Evolutionary conservation across 768 basidiomycete species (phyloP).

Genomic region (Trichaptum fuscoviolaceum): DNA sequence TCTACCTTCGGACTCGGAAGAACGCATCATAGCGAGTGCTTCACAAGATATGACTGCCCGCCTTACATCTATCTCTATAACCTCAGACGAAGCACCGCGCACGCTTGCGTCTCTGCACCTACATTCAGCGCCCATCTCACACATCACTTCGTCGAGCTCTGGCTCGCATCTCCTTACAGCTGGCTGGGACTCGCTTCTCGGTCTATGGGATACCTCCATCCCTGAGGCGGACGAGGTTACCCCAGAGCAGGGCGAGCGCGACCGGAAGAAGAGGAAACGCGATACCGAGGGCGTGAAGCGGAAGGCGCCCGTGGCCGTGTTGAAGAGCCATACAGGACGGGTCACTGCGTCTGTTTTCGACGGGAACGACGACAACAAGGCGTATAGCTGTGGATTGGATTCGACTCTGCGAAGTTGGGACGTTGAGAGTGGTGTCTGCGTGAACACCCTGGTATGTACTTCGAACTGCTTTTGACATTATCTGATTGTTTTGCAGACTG

Average conservation of each 20-base stretch:
- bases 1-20: slow-evolving; percentile 30
- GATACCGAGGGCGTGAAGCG: slow-evolving; percentile 37
- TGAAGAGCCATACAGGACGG: slow-evolving; percentile 80
- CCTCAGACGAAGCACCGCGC: slow-evolving; percentile 21
- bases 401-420: slow-evolving; percentile 91
- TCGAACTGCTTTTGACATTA: slow-evolving; percentile 6
- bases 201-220: slow-evolving; percentile 68
- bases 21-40: slow-evolving; percentile 52
- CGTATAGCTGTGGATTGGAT: slow-evolving; percentile 82
- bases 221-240: slow-evolving; percentile 61
- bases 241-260: slow-evolving; percentile 35
- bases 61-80: slow-evolving; percentile 34
- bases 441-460: slow-evolving; percentile 57
- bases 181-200: slow-evolving; percentile 84
- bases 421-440: slow-evolving; percentile 67
- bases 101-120: slow-evolving; percentile 71
- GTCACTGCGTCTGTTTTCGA: slow-evolving; percentile 71
- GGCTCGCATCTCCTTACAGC: slow-evolving; percentile 72
- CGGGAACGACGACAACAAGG: slow-evolving; percentile 31
- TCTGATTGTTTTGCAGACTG: slow-evolving; percentile 36
- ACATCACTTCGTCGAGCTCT: slow-evolving; percentile 48
- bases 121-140: slow-evolving; percentile 78
- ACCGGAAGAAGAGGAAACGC: slow-evolving; percentile 58
- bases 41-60: slow-evolving; percentile 78
- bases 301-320: slow-evolving; percentile 65